These are phyloP conservation scores for Phytophthora megakarya DNA, from an alignment of 352 stramenopile species.

Conservation along the genomic window DNA sequence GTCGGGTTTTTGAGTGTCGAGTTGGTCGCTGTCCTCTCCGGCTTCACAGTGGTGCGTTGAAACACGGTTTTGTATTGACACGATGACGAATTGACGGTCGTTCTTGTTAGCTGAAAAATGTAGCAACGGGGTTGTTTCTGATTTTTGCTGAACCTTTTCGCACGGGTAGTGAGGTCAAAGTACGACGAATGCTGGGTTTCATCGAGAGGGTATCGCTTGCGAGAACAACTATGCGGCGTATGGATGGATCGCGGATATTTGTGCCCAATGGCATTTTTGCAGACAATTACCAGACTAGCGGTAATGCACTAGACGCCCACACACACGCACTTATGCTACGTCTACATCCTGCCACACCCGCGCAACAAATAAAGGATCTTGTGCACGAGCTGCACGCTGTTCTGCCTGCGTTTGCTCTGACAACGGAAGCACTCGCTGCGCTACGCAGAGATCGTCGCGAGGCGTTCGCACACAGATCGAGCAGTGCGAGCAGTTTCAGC, in stretches of 20 bases:
- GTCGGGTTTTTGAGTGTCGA: conserved; percentile 73
- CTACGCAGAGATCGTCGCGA: conserved; percentile 30
- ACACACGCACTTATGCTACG: conserved; percentile 56
- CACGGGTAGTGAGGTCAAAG: conserved; percentile 64
- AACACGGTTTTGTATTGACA: not conserved
- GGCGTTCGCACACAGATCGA: conserved; percentile 23
- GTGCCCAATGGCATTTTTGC: conserved; percentile 84
- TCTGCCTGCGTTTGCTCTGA: conserved; percentile 43
- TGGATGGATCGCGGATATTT: conserved; percentile 73
- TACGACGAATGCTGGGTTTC: conserved; percentile 56
- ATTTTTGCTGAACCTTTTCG: conserved; percentile 86
- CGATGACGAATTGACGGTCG: not conserved
- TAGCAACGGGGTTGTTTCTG: conserved; percentile 79
- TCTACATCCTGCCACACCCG: conserved; percentile 44
- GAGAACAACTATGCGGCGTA: conserved; percentile 67
- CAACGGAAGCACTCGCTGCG: conserved; percentile 27
- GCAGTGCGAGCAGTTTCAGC: conserved; percentile 38
- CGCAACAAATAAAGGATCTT: conserved; percentile 50
- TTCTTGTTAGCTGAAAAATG: conserved; percentile 72
- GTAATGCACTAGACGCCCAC: conserved; percentile 53
- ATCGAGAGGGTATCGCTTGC: conserved; percentile 82
- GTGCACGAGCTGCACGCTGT: conserved; percentile 42
- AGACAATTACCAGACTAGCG: conserved; percentile 73
- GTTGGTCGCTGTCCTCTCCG: conserved; percentile 55
- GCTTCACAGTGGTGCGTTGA: conserved; percentile 66